Conservation (phyloP, 2,329 filamentous ascomycete species). For the Aureobasidium sp. region DNA sequence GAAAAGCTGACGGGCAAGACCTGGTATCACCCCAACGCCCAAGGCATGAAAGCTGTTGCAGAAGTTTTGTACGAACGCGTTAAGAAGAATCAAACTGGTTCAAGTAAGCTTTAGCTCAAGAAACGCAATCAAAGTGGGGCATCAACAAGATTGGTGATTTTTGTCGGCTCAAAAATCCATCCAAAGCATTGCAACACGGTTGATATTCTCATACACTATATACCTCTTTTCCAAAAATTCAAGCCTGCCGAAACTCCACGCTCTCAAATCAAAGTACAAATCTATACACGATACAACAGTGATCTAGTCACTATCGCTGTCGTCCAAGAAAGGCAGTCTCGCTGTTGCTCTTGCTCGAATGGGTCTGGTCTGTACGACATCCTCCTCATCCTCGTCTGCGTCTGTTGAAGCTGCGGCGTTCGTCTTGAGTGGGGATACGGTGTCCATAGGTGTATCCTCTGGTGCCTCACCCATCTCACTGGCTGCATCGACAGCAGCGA, state of each 20-base stretch:
- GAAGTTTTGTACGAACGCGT: not conserved
- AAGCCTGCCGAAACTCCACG: conserved; percentile 3
- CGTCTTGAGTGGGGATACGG: not conserved
- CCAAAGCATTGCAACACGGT: not conserved
- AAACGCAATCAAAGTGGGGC: not conserved
- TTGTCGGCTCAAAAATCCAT: too few relatives aligned
- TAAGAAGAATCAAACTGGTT: not conserved
- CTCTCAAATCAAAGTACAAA: not conserved
- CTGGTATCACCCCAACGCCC: not conserved
- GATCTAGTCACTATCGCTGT: conserved; percentile 10
- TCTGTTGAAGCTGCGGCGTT: conserved; percentile 16
- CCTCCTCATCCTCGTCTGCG: conserved; percentile 34
- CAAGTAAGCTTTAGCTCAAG: not conserved
- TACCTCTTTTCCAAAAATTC: not conserved
- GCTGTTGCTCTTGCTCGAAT: conserved; percentile 1
- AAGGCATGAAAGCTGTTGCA: conserved; percentile 7
- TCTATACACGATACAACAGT: not conserved
- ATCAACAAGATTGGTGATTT: too few relatives aligned
- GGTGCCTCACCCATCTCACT: conserved; percentile 17
- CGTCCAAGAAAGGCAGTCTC: conserved; percentile 9
- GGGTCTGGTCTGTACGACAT: conserved; percentile 17
- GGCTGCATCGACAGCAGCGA: not conserved
- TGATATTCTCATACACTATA: not conserved
- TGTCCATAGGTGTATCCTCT: conserved; percentile 30
- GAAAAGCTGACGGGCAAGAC: not conserved